These are phyloP conservation scores for Babesia sp. DNA, from an alignment of 169 alveolate species.

Conservation along the genomic window DNA sequence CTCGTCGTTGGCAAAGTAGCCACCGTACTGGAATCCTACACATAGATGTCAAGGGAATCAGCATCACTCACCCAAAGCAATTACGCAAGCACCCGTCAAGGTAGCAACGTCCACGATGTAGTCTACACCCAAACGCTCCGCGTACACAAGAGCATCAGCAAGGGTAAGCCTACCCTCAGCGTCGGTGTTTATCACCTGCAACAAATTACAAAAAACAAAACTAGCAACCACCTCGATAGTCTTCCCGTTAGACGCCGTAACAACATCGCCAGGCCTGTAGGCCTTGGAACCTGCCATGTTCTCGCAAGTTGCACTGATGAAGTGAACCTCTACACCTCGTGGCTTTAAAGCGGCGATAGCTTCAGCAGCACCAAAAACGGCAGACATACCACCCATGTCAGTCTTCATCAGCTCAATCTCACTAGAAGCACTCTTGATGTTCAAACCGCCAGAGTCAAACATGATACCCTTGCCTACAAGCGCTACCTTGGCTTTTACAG, in stretches of 20 bases:
- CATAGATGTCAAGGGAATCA: slow-evolving; percentile 4
- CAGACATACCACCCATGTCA: slow-evolving; percentile 89
- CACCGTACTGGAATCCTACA: slow-evolving; percentile 50
- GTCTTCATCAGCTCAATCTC: slow-evolving; percentile 80
- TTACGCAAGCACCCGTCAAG: slow-evolving; percentile 91
- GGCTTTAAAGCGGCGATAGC: slow-evolving; percentile 82
- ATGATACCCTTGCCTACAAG: slow-evolving; percentile 93
- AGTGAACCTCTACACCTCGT: slow-evolving; percentile 82
- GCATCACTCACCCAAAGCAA: slow-evolving; percentile 82
- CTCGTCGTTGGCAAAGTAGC: slow-evolving; percentile 52
- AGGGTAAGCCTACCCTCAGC: slow-evolving; percentile 96
- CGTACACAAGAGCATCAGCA: slow-evolving; percentile 95
- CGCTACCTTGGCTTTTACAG: slow-evolving; percentile 78
- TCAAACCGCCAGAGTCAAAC: slow-evolving; percentile 93
- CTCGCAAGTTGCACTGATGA: slow-evolving; percentile 87
- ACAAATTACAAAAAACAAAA: background rate
- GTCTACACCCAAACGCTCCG: slow-evolving; percentile 84
- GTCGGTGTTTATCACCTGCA: slow-evolving; percentile 91
- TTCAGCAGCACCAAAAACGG: slow-evolving; percentile 86
- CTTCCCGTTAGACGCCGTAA: slow-evolving; percentile 91
- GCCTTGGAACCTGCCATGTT: slow-evolving; percentile 87
- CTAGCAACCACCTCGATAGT: slow-evolving; percentile 82
- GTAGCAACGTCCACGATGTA: slow-evolving; percentile 92
- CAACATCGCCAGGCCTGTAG: slow-evolving; percentile 92
- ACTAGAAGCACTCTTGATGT: slow-evolving; percentile 79